Base-by-base conservation (phyloP, 2,329 filamentous ascomycete genomes). In the Ascochyta clinopodiicola region DNA sequence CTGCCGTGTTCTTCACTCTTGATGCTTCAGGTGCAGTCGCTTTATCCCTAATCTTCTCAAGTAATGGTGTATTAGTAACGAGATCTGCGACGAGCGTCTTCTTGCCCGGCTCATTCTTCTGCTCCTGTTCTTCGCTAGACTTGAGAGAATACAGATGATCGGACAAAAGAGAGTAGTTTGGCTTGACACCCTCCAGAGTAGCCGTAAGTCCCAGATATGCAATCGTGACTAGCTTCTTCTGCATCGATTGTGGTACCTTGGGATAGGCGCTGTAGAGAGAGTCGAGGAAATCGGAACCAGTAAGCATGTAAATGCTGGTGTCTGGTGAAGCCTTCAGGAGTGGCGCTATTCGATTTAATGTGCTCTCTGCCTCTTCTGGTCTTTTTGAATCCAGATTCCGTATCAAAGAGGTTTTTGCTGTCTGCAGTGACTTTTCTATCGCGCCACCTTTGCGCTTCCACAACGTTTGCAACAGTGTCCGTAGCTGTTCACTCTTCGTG, bases 281-380 rank as follows among this genome's bases (percentile, higher is more conserved):
- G 71, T 97, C 94, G 19, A 96, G 76, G 64, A 95, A 94, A 75
- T 97, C 94, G 45, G 90, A 92, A 1, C 94, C 94, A 0, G 89
- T 89, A 64, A 96, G 84, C 66, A 96, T 88, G 63, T 90, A 80
- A 6, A 78, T 74, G 27, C 82, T 84, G 39, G 77, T 77, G 22
- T 81, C 78, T 0, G 85, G 79, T 5, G 87, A 91, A 6, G 79
- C 80, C 62, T 86, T 82, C 5, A 92, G 76, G 4, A 93, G 76
- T 44, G 86, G 81, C 55, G 86, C 89, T n/a, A 91, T 69, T 9
- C 78, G 78, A 42, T 80, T 80, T 29, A 92, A 77, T 0, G 79
- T 78, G 1, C 74, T 71, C 66, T 89, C 85, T 0, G 85, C 79
- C 6, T 77, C 74, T 35, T 80, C 81, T 4, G 88, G 75, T 48